These are phyloP conservation scores for Botryotinia calthae DNA, from an alignment of 2,329 filamentous ascomycete species.

Conservation along the genomic window DNA sequence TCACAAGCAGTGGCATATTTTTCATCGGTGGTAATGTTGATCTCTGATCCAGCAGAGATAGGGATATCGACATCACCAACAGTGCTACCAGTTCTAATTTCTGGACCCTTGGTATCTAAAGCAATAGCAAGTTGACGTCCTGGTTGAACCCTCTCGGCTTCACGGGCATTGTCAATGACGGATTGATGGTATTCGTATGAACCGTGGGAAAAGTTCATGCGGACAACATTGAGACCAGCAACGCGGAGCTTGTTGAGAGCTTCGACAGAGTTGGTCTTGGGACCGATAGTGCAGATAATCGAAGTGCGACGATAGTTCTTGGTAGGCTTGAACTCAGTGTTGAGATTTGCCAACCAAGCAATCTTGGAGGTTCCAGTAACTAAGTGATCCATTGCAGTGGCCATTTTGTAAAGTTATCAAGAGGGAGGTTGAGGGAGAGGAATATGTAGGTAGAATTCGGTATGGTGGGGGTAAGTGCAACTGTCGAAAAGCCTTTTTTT, in stretches of 20 bases:
- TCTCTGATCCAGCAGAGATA: slow-evolving; percentile 75
- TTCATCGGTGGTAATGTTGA: slow-evolving; percentile 98
- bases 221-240: slow-evolving; percentile 93
- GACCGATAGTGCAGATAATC: slow-evolving; percentile 92
- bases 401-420: slow-evolving; percentile 33
- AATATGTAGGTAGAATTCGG: slow-evolving; percentile 11
- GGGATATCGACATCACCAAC: slow-evolving; percentile 70
- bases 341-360: slow-evolving; percentile 66
- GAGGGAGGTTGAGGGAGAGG: background rate
- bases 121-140: slow-evolving; percentile 95
- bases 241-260: slow-evolving; percentile 92
- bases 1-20: slow-evolving; percentile 81
- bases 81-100: slow-evolving; percentile 82
- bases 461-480: slow-evolving; percentile 13
- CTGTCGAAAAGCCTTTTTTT: slow-evolving; percentile 1
- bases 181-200: slow-evolving; percentile 97
- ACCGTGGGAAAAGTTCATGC: slow-evolving; percentile 99
- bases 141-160: slow-evolving; percentile 72
- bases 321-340: slow-evolving; percentile 73
- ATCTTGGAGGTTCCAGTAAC: slow-evolving; percentile 70
- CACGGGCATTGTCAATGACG: slow-evolving; percentile 92
- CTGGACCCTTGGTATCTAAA: slow-evolving; percentile 79
- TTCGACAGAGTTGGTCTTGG: slow-evolving; percentile 97
- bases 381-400: slow-evolving; percentile 81
- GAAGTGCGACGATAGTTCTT: slow-evolving; percentile 94